These are phyloP conservation scores for Penicillium subrubescens DNA, from an alignment of 495 filamentous ascomycete genomes.

Conservation along the genomic window DNA sequence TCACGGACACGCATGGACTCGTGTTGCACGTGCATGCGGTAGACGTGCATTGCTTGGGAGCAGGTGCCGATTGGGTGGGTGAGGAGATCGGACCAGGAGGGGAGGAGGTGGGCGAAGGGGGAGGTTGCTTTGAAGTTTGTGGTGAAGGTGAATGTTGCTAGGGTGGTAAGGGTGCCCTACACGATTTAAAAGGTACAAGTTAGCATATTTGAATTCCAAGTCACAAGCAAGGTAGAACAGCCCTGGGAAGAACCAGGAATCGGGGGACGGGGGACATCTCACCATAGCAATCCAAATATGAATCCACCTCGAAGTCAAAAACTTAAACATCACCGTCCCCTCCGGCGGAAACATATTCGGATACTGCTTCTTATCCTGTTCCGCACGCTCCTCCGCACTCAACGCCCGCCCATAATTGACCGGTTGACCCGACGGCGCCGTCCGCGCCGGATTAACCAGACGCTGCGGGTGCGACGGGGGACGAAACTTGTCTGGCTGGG, in stretches of 20 bases:
- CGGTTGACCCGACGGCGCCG: slow-evolving; percentile 35
- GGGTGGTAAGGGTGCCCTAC: slow-evolving; percentile 65
- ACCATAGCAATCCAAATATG: slow-evolving; percentile 82
- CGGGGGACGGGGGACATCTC: slow-evolving; percentile 7
- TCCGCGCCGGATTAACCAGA: slow-evolving; percentile 42
- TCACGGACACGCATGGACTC: slow-evolving; percentile 63
- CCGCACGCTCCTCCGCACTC: slow-evolving; percentile 57
- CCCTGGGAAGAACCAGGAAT: too few relatives aligned
- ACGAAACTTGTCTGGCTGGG: slow-evolving; percentile 78
- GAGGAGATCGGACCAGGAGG: slow-evolving; percentile 59
- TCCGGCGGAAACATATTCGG: slow-evolving; percentile 79
- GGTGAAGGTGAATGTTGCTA: slow-evolving; percentile 68
- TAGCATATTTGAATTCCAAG: too few relatives aligned
- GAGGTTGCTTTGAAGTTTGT: slow-evolving; percentile 71
- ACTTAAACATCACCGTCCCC: slow-evolving; percentile 73
- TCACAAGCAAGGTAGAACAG: too few relatives aligned
- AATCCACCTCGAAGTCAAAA: slow-evolving; percentile 69
- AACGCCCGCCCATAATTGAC: slow-evolving; percentile 68
- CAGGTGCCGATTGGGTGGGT: slow-evolving; percentile 64
- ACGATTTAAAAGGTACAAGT: neutral
- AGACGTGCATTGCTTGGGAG: slow-evolving; percentile 61
- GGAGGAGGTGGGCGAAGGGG: slow-evolving; percentile 72
- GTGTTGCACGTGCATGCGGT: slow-evolving; percentile 68
- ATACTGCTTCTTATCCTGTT: slow-evolving; percentile 67
- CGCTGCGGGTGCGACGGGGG: slow-evolving; percentile 80